Base-by-base conservation (phyloP, 2,329 filamentous ascomycete genomes). In the Penicillium vulpinum region DNA sequence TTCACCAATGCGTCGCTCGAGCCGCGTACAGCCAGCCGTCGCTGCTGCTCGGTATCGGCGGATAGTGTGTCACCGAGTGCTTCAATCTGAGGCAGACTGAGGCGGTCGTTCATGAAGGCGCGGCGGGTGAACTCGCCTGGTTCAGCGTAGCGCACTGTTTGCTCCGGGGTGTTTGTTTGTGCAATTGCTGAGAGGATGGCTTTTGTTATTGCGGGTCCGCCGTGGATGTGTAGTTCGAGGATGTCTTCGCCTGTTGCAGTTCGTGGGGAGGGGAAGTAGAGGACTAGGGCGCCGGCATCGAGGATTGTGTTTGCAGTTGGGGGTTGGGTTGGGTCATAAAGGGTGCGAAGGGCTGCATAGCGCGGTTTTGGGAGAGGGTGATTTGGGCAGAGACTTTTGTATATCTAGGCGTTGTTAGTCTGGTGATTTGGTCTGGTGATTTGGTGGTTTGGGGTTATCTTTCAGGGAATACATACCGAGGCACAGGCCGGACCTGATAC, bases 61-160 rank as follows among this genome's bases (percentile, higher is more conserved):
- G 83, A 77, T 7, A 88, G 73, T 0, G 81, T 83, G 67, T 86
- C 85, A 1, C 85, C 83, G 1, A 88, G 73, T 0, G 85, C 84
- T 70, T 88, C 85, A 45, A 87, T 89, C 74, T 99, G 92, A 2
- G 91, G 90, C 1, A 99, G 83, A 67, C 95, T 90, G 5, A 99
- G 83, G 2, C 91, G 85, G 66, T 88, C 82, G 71, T 97, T 94
- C 70, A 92, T 81, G 69, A 99, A 99, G 5, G 94, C 92, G 36
- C 94, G 87, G 59, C 88, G 87, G 4, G 94, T 99, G 74, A 99
- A 99, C 71, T 99, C 94, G 54, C 94, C 94, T 0, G 94, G 89
- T 70, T 97, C 93, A 3, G 94, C 94, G 70, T 96, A 96, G 29
- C 92, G 90, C 56, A 96, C 86, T 13, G 58, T 68, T 7, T 59